A percentile compares a stretch with the other conserved stretches of the same genome.
Conservation (phyloP, 345 rosid genomes). For the Hevea brasiliensis region DNA sequence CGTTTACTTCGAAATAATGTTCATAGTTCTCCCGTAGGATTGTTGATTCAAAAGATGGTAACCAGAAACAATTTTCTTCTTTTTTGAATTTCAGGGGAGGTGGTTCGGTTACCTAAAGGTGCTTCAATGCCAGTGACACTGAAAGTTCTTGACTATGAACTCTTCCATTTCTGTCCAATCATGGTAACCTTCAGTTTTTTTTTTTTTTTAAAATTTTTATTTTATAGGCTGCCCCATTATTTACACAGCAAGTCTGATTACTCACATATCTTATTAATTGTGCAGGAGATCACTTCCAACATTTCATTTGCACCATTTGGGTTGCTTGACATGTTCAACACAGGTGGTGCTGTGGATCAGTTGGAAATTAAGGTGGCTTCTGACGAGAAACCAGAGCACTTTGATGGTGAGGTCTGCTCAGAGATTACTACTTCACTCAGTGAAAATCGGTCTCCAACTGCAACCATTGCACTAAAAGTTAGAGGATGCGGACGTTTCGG, state of each 20-base stretch:
- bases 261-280: conserved; percentile 6
- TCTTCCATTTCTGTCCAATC: conserved; percentile 82
- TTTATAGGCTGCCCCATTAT: neutral
- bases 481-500: conserved; percentile 82
- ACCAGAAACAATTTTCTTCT: neutral
- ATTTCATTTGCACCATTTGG: conserved; percentile 86
- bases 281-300: conserved; percentile 60
- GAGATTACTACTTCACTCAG: conserved; percentile 45
- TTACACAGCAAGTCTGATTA: neutral
- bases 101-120: conserved; percentile 66
- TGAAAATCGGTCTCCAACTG: conserved; percentile 45
- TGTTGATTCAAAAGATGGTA: neutral
- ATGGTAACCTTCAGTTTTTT: conserved; percentile 41
- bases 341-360: conserved; percentile 74
- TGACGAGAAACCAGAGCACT: conserved; percentile 39
- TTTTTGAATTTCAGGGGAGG: conserved; percentile 55
- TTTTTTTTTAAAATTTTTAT: neutral
- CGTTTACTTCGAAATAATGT: neutral
- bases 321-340: conserved; percentile 82
- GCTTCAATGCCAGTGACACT: conserved; percentile 81
- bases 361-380: conserved; percentile 44
- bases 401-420: conserved; percentile 55
- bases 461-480: conserved; percentile 52
- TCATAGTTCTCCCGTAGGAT: neutral
- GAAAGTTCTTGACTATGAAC: conserved; percentile 77